Percentiles rank a stretch among this genome's conserved stretches.
Conservation (phyloP, 306 rosid species). For the Pyrus pyrifolia region DNA sequence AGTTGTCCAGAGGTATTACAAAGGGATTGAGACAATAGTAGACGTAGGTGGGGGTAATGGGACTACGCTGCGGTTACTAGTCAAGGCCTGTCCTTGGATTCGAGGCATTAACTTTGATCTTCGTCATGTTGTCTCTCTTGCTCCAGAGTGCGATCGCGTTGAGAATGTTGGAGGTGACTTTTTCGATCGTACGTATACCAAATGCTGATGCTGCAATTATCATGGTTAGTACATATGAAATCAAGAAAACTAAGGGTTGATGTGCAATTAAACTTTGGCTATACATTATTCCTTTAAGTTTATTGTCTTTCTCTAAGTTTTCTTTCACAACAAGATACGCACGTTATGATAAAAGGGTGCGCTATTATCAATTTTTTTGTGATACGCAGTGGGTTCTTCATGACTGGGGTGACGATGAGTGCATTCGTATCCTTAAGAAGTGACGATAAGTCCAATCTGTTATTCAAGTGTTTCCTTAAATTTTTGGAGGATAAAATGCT, state of each 20-base stretch:
- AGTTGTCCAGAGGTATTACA: slow-evolving; percentile 33
- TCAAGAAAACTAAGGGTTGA: background rate
- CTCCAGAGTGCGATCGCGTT: slow-evolving; percentile 13
- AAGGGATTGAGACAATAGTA: slow-evolving; percentile 42
- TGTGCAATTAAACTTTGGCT: no score
- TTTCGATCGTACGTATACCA: slow-evolving; percentile 51
- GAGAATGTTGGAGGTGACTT: slow-evolving; percentile 57
- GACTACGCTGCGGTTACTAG: slow-evolving; percentile 22
- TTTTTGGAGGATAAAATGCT: background rate
- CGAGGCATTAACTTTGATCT: slow-evolving; percentile 60
- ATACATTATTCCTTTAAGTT: no score
- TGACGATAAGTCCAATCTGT: slow-evolving; percentile 32
- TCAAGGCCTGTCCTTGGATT: slow-evolving; percentile 38
- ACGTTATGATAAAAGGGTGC: no score
- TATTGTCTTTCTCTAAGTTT: background rate
- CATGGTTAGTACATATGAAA: slow-evolving; percentile 22
- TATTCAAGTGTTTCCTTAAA: slow-evolving; percentile 6
- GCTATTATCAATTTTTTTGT: no score
- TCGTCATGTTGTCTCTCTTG: slow-evolving; percentile 48
- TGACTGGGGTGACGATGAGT: slow-evolving; percentile 56
- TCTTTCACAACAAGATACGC: background rate
- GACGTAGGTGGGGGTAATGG: slow-evolving; percentile 87
- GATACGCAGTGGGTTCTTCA: slow-evolving; percentile 43
- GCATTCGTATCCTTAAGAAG: slow-evolving; percentile 44
- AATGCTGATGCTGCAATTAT: slow-evolving; percentile 61